Evolutionary conservation across 1,284 basidiomycete species (phyloP), one percentile per base, ranked within the genome.

Genomic region (Ceratobasidium sp.): DNA sequence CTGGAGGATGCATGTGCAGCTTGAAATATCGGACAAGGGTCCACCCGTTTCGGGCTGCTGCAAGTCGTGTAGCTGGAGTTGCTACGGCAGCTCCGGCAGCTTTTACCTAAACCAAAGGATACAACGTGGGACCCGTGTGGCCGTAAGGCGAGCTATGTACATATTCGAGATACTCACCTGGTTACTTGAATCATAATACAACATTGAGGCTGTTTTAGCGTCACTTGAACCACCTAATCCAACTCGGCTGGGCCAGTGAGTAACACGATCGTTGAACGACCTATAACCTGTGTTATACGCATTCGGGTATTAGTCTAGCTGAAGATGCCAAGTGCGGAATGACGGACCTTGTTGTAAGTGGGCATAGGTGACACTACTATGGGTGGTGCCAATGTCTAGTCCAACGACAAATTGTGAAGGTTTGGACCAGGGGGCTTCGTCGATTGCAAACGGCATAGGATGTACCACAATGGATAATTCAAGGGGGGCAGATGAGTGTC

Each of bases 161-260:
- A 10, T 36, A 18, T 16, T 57, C 30, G 6, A 36, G 30, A 21
- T 32, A 57, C 53, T n/a, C n/a, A n/a, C n/a, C 32, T 32, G 53
- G n/a, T 57, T 57, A 10, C 52, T 18, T 26, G 58, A 43, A 28
- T 60, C 58, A 16, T 60, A 60, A 18, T 46, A 71, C 12, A 74
- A 52, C 39, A 59, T 21, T 8, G 59, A 72, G 4, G 71, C 71
- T 12, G 72, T 65, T 39, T 74, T 74, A 4, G 48, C 28, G 21
- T 58, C 46, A 53, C 41, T 61, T 10, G 59, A 45, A 10, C 59
- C 59, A 16, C 50, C 52, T 30, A 57, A 10, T 21, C 53, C 70
- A 16, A 32, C 48, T 3, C 60, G 71, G 2, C 64, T 50, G 4
- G 64, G 64, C 64, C 64, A 67, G 34, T 67, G 64, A 2, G 50